Conservation (phyloP, 1,139 yeast genomes). For the Saccharomyces pastorianus region DNA sequence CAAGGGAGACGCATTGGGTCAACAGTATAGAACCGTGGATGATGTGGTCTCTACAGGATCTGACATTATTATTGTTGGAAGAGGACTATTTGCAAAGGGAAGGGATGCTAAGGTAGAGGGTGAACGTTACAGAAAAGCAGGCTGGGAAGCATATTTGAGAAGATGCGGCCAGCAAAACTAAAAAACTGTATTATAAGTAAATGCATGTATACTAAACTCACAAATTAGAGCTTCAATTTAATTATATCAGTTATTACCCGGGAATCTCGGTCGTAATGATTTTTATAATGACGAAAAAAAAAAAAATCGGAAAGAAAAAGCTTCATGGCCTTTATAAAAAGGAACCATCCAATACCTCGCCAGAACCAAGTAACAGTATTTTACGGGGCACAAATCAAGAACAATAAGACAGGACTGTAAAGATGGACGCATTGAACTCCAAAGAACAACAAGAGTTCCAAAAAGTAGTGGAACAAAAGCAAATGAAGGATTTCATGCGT, state of each 20-base stretch:
- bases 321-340: constrained; percentile 4
- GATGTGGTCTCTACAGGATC: constrained; percentile 78
- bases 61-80: constrained; percentile 92
- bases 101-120: constrained; percentile 87
- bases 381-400: neutral
- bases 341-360: neutral
- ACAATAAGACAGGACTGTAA: constrained; percentile 9
- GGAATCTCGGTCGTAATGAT: neutral
- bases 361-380: neutral
- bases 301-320: neutral
- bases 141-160: constrained; percentile 78
- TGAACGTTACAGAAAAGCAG: constrained; percentile 80
- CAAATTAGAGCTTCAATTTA: neutral
- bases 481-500: constrained; percentile 98
- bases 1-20: constrained; percentile 94
- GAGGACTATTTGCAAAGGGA: constrained; percentile 94
- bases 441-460: constrained; percentile 96
- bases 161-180: constrained; percentile 25
- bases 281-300: neutral
- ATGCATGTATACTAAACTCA: neutral
- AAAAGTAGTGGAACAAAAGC: constrained; percentile 91
- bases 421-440: constrained; percentile 74
- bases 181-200: neutral
- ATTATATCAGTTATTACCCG: neutral
- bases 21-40: constrained; percentile 88